Percentiles rank a stretch among this genome's conserved stretches.
Conservation (phyloP, 2,329 filamentous ascomycete genomes). For the Periconia digitata region DNA sequence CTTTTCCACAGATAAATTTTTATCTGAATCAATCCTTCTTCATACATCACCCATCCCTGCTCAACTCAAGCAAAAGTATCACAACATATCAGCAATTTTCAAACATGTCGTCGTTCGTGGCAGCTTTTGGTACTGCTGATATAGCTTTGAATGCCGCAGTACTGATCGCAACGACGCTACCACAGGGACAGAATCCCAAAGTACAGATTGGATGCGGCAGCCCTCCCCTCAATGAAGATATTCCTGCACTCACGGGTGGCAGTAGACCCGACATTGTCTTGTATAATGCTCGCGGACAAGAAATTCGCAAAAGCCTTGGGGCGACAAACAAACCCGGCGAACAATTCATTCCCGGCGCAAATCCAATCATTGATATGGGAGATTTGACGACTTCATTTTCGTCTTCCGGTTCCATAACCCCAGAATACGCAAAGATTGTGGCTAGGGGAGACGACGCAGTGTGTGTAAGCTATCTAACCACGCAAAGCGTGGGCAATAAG, state of each 20-base stretch:
- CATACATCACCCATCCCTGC: too few species aligned
- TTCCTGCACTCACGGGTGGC: neutral
- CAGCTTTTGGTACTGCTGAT: conserved; percentile 3
- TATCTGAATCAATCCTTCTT: too few species aligned
- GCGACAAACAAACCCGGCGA: neutral
- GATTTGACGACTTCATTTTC: neutral
- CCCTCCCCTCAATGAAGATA: neutral
- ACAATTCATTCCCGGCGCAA: conserved; percentile 2
- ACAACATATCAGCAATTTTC: too few species aligned
- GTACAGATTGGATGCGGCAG: conserved; percentile 5
- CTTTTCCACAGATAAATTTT: too few species aligned
- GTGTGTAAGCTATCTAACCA: conserved; percentile 3
- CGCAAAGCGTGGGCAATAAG: neutral
- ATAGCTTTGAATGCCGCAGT: conserved; percentile 2
- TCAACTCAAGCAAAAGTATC: too few species aligned
- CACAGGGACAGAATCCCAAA: conserved; percentile 1
- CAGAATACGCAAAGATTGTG: conserved; percentile 2
- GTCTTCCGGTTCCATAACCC: neutral
- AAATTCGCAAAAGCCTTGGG: conserved; percentile 1
- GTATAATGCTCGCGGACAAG: conserved; percentile 3
- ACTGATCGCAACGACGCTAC: neutral
- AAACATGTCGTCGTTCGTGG: conserved; percentile 2
- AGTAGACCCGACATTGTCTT: conserved; percentile 5
- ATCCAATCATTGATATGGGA: conserved; percentile 7
- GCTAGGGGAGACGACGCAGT: conserved; percentile 4